A percentile compares a stretch with the other conserved stretches of the same genome.
phyloP scores from a whole-genome alignment of 202 grass and related monocot genomes.

The Panicum hallii region DNA sequence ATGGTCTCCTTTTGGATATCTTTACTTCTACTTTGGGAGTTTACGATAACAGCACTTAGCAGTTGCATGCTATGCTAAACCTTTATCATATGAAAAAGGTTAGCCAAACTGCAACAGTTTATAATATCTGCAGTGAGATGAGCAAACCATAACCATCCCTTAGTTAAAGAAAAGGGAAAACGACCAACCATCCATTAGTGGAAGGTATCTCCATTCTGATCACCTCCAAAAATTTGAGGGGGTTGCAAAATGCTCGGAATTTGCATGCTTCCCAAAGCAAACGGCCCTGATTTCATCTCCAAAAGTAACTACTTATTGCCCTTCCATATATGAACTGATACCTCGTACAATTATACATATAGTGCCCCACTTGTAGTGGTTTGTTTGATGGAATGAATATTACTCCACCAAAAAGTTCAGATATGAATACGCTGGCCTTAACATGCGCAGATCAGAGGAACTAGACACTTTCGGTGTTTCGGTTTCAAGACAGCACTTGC shows the following conservation, averaged over 20 bases:
- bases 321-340: constrained; percentile 8
- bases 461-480: constrained; percentile 17
- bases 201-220: constrained; percentile 7
- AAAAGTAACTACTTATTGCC: constrained; percentile 13
- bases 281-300: background rate
- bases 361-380: constrained; percentile 4
- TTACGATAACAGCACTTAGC: background rate
- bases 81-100: background rate
- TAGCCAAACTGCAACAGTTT: background rate
- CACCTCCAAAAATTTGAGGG: background rate
- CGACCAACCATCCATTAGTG: background rate
- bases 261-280: background rate
- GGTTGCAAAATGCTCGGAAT: background rate
- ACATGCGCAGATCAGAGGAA: constrained; percentile 2
- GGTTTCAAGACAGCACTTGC: background rate
- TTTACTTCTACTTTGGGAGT: constrained; percentile 3
- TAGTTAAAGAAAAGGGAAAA: background rate
- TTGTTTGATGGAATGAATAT: constrained; percentile 10
- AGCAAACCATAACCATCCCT: background rate
- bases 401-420: background rate
- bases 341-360: background rate
- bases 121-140: background rate
- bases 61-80: background rate
- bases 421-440: background rate
- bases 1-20: background rate